phyloP scores from a whole-genome alignment of 2,329 filamentous ascomycete genomes.

The Elsinoe australis region DNA sequence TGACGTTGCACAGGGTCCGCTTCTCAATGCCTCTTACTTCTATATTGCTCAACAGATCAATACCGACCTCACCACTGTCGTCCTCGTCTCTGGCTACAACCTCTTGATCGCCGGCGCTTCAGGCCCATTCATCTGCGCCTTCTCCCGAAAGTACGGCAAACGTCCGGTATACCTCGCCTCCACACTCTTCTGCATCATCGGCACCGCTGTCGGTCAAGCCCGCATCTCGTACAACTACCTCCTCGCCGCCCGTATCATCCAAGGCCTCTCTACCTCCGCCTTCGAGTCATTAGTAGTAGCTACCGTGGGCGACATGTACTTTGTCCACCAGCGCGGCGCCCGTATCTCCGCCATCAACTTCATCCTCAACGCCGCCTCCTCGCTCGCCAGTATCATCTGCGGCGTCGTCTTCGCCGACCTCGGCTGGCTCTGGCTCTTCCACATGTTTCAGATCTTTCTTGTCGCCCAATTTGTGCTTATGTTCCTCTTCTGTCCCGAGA shows the following conservation, averaged over 20 bases:
- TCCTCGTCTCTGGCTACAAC: conserved; percentile 21
- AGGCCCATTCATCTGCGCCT: conserved; percentile 22
- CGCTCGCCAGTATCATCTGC: conserved; percentile 23
- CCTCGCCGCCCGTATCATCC: conserved; percentile 22
- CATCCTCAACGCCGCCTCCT: conserved; percentile 26
- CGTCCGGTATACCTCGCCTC: conserved; percentile 22
- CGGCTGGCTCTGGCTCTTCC: conserved; percentile 24
- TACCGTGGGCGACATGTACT: conserved; percentile 25
- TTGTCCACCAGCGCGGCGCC: conserved; percentile 24
- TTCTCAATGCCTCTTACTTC: conserved; percentile 28
- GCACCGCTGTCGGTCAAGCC: conserved; percentile 21
- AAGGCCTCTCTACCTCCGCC: conserved; percentile 23
- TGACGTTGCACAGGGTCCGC: conserved; percentile 24
- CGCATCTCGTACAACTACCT: conserved; percentile 21
- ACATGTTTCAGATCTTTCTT: conserved; percentile 25
- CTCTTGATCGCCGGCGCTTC: conserved; percentile 20
- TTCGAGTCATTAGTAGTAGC: conserved; percentile 23
- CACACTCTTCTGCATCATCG: conserved; percentile 21
- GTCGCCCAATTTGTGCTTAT: conserved; percentile 26
- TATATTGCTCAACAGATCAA: conserved; percentile 17
- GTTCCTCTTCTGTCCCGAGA: conserved; percentile 28
- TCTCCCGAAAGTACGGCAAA: conserved; percentile 23
- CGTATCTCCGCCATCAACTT: conserved; percentile 24
- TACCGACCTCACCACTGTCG: conserved; percentile 17
- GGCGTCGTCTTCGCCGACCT: conserved; percentile 21